phyloP scores from a whole-genome alignment of 805 yeast genomes.

The Lipomyces sp. region DNA sequence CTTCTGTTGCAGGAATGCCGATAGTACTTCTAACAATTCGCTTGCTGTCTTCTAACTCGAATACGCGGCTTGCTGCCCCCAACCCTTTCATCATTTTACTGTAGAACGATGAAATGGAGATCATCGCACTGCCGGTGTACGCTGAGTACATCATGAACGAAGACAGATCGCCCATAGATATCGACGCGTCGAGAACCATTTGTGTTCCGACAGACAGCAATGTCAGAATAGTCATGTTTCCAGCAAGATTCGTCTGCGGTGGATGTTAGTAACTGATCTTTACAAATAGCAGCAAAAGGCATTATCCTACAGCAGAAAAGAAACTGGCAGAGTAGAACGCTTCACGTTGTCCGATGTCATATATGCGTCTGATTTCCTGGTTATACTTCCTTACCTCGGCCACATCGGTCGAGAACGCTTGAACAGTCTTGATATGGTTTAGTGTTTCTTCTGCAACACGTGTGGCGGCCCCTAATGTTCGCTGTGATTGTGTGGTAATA shows the following conservation, averaged over 20 bases:
- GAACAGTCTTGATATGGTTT: conserved; percentile 82
- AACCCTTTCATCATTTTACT: conserved; percentile 96
- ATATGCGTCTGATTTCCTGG: conserved; percentile 65
- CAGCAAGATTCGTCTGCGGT: conserved; percentile 71
- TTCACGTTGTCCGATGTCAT: conserved; percentile 74
- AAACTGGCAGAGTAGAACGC: conserved; percentile 69
- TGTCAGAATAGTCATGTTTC: conserved; percentile 77
- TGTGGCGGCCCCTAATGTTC: conserved; percentile 80
- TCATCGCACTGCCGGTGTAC: conserved; percentile 87
- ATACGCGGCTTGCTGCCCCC: conserved; percentile 91
- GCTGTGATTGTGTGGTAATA: conserved; percentile 76
- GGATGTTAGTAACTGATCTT: conserved; percentile 64
- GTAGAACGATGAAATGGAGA: conserved; percentile 87
- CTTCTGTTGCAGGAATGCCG: conserved; percentile 21
- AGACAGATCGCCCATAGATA: conserved; percentile 86
- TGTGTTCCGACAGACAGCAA: conserved; percentile 81
- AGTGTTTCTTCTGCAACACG: conserved; percentile 91
- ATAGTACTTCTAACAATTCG: conserved; percentile 61
- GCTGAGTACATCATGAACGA: conserved; percentile 95
- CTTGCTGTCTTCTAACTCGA: conserved; percentile 78
- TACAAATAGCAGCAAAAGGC: too few species aligned
- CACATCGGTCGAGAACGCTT: conserved; percentile 84
- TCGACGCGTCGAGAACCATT: conserved; percentile 73
- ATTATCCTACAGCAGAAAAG: conserved; percentile 56
- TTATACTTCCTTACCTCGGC: conserved; percentile 78